Evolutionary conservation across 257 asterid species (phyloP), one percentile per base, ranked within the genome.

Genomic region (Nicotiana otophora): DNA sequence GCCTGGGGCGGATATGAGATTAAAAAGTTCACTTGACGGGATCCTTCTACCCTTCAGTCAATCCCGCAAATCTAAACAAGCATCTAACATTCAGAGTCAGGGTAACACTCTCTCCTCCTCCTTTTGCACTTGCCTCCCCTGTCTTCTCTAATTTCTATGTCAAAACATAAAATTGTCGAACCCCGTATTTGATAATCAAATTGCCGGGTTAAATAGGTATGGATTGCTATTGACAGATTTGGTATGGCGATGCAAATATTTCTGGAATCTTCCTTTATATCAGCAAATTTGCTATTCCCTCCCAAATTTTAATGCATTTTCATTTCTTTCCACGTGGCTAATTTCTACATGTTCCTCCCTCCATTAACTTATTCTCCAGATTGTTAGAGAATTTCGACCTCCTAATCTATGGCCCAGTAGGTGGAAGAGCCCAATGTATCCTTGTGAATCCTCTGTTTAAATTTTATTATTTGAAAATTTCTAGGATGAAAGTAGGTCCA

Each of bases 41-140:
- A 88, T 91, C 85, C 98, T 96, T 86, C 85, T 93, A 65, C 94
- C 98, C 7, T 34, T 82, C 60, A 84, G 87, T 82, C 96, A 90
- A 81, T 84, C 92, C 68, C 88, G 78, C 86, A 92, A 88, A 84
- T 84, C 92, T 68, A 91, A 88, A 84, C 91, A 89, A 87, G 82
- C 77, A 20, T 82, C 95, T 30, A 82, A 69, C 65, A 39, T 51
- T 68, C 91, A 66, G 78, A 84, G 70, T 78, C 92, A 57, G 90
- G 95, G 99, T 91, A 89, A 86, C 91, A 83, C 60, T 5, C 46
- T 74, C 26, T 74, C 11, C 31, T 69, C n/a, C 62, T 48, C 1
- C 26, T 20, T 75, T 51, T 26, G 63, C 63, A 15, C 46, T 75
- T 75, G 42, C 42, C 28, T 75, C 63, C 63, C 42, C 36, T 46